These are phyloP conservation scores for Mycena pura DNA, from an alignment of 768 basidiomycete genomes.

Conservation along the genomic window DNA sequence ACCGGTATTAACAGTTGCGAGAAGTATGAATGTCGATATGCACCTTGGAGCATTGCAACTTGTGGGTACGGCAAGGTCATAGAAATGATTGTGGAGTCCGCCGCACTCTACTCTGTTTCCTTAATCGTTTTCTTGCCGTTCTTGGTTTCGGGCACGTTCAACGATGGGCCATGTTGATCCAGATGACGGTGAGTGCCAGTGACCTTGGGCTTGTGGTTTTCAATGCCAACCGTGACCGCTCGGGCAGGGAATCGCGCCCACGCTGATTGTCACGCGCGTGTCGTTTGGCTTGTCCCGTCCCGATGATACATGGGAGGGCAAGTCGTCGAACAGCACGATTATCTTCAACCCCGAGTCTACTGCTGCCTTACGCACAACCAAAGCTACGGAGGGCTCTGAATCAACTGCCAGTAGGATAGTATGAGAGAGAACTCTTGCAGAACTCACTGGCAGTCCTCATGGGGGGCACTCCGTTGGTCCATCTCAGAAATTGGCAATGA, in stretches of 20 bases:
- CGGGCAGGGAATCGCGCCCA: constrained; percentile 2
- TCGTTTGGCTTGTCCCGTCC: constrained; percentile 1
- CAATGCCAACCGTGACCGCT: background rate
- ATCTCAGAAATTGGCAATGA: no score
- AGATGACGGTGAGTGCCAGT: background rate
- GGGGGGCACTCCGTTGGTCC: no score
- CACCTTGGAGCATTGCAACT: no score
- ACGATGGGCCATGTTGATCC: background rate
- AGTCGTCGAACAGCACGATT: no score
- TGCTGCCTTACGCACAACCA: no score
- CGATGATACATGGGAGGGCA: background rate
- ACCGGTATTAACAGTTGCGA: no score
- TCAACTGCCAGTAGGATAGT: no score
- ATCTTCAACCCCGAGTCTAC: no score
- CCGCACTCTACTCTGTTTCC: background rate
- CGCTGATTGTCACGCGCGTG: background rate
- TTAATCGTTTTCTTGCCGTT: background rate
- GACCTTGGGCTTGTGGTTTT: background rate
- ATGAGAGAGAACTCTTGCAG: no score
- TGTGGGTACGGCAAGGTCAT: background rate
- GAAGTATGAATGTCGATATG: no score
- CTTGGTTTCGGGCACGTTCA: background rate
- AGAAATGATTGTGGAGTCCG: constrained; percentile 2
- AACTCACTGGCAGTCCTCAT: no score
- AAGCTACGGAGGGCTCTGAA: no score